These are phyloP conservation scores for Fistulinella prunicolor DNA, from an alignment of 768 basidiomycete genomes.

Conservation along the genomic window DNA sequence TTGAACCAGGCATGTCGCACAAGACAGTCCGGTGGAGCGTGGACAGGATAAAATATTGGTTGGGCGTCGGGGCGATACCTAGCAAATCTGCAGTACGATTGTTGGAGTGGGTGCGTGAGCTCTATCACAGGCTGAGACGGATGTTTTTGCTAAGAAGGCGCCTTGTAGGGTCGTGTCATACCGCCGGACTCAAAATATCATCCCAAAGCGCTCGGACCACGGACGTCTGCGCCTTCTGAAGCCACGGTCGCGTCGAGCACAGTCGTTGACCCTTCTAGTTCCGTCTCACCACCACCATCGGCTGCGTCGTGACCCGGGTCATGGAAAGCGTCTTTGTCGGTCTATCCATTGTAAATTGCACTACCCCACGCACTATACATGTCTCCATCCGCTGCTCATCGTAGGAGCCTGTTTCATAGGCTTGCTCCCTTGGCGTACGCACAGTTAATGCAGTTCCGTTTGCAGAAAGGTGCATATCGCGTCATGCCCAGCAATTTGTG, in stretches of 20 bases:
- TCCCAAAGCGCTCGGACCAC: slow-evolving; percentile 33
- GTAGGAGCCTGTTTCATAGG: too few species aligned
- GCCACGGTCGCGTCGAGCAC: not conserved
- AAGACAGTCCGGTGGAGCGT: slow-evolving; percentile 90
- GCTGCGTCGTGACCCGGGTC: too few species aligned
- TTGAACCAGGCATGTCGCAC: slow-evolving; percentile 45
- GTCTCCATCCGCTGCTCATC: too few species aligned
- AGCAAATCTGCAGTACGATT: slow-evolving; percentile 73
- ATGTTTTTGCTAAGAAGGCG: slow-evolving; percentile 6
- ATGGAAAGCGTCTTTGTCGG: not conserved
- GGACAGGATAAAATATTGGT: slow-evolving; percentile 87
- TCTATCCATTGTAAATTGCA: slow-evolving; percentile 7
- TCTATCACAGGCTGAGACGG: not conserved
- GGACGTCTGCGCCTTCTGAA: slow-evolving; percentile 7
- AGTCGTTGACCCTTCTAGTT: not conserved
- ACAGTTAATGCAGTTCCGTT: slow-evolving; percentile 13
- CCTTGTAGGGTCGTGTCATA: slow-evolving; percentile 62
- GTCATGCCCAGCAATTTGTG: slow-evolving; percentile 53
- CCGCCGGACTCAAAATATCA: slow-evolving; percentile 56
- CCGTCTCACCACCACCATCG: not conserved
- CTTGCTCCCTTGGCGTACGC: slow-evolving; percentile 8
- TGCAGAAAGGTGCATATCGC: slow-evolving; percentile 42
- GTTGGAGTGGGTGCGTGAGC: slow-evolving; percentile 63
- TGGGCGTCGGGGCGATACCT: slow-evolving; percentile 80
- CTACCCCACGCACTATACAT: not conserved